Evolutionary conservation across 139 green algal species (phyloP), one percentile per base, ranked within the genome.

Genomic region (Haematococcus sp.): DNA sequence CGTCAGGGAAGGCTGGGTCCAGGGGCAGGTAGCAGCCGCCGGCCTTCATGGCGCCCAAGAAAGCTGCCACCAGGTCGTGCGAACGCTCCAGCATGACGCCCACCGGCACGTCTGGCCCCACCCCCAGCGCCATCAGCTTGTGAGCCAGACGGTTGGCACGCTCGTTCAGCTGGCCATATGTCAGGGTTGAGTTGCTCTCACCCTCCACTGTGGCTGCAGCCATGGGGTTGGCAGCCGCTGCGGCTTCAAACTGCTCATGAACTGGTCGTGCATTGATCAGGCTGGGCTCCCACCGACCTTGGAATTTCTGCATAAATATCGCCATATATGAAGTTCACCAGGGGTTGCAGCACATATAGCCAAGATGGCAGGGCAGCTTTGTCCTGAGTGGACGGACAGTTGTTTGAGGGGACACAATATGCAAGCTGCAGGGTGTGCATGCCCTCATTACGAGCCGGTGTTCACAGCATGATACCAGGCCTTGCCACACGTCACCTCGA

Each of bases 71-170:
- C 4, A 63, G 23, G 22, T 30, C 22, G n/a, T 27, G 54, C 4
- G n/a, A 32, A 17, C 54, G n/a, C 54, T 32, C 54, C 54, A 27
- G 54, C 54, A 63, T 63, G 40, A 49, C 11, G 40, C 54, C n/a
- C 54, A 63, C 54, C 54, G n/a, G 23, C n/a, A 30, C n/a, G 15
- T 30, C 54, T 27, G 54, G 23, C 9, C n/a, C 4, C 23, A 63
- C 22, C 4, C 60, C 60, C 60, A 28, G 22, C 22, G 27, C 27
- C 7, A 68, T 43, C 15, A 68, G 60, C 17, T 68, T 35, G 22
- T 68, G 60, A 28, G 60, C 60, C 28, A 68, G 60, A 4, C 60
- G 60, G 60, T 68, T 68, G 60, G 60, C 60, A 5, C 30, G 27
- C 28, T 35, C 28, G 22, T 68, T 68, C 27, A 68, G 60, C 27